Base-by-base conservation (phyloP, 192 early-diverging fungal genomes). In the Coemansia sp. region DNA sequence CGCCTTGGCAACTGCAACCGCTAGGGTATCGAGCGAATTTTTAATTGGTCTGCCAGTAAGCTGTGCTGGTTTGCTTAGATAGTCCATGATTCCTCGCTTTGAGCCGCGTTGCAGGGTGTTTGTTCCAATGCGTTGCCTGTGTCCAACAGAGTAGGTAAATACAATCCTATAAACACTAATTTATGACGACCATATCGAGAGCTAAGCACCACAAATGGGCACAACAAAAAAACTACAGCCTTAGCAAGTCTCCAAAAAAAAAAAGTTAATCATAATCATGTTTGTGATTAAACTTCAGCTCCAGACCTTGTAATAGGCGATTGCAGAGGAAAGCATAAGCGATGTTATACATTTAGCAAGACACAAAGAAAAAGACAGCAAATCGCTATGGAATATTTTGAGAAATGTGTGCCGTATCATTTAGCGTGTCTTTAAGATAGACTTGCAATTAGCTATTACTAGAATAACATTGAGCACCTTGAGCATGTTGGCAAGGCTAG, bases 21-120 rank as follows among this genome's bases (percentile, higher is more conserved):
- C 71, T 33, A 79, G 63, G 16, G 71, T 45, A 31, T 73, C 69
- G 37, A 79, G 68, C 38, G 62, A 34, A 38, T 24, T 65, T 56
- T 34, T 28, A 56, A 34, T 34, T 34, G 31, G 31, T 28, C 53
- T 51, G n/a, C 50, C 50, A 28, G 14, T 16, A 28, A 33, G 33
- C 11, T 56, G 53, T 13, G 26, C 10, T 43, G 64, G 31, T 18
- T 28, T 28, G 53, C 53, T 56, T n/a, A 28, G 33, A 6, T 14
- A n/a, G 28, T 55, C 16, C 55, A 58, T 66, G 23, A n/a, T 56
- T 57, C 40, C 51, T 9, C 26, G 23, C 21, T 36, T 31, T 7
- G 23, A n/a, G 26, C 34, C 18, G 5, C 37, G 36, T 60, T 3
- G 38, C 38, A 16, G 39, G 39, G 39, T 14, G 39, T 40, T 40